A percentile compares a stretch with the other conserved stretches of the same genome.
Evolutionary conservation across 345 rosid species (phyloP).

Genomic region (Gossypium rotundifolium): DNA sequence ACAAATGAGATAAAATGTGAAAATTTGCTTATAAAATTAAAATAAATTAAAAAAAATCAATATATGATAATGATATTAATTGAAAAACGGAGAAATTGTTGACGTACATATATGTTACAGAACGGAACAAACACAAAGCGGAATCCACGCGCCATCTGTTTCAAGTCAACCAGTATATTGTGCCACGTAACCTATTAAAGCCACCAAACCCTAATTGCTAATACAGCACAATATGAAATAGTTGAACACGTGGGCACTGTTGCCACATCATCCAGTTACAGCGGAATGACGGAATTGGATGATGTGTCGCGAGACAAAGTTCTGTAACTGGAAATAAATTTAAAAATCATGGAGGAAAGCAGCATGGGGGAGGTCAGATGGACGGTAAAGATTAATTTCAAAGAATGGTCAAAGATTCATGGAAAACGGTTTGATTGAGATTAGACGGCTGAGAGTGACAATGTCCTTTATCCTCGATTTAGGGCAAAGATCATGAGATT

Average conservation of each 20-base stretch:
- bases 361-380: conserved; percentile 9
- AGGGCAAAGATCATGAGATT: conserved; percentile 3
- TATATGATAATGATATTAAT: too few relatives aligned
- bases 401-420: conserved; percentile 41
- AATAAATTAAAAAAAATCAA: too few relatives aligned
- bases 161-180: background rate
- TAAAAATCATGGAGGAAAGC: background rate
- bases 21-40: too few relatives aligned
- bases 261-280: conserved; percentile 12
- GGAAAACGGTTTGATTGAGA: conserved; percentile 30
- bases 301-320: background rate
- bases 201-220: background rate
- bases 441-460: conserved; percentile 31
- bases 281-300: background rate
- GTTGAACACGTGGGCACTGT: conserved; percentile 13
- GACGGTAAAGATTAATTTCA: conserved; percentile 23
- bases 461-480: conserved; percentile 14
- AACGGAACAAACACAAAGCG: background rate
- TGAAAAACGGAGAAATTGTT: background rate
- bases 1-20: too few relatives aligned
- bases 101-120: background rate
- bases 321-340: background rate
- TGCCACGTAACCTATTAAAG: background rate
- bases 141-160: background rate
- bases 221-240: background rate